phyloP scores from a whole-genome alignment of 2,329 filamentous ascomycete genomes.

The Drechslerella coelobrocha region DNA sequence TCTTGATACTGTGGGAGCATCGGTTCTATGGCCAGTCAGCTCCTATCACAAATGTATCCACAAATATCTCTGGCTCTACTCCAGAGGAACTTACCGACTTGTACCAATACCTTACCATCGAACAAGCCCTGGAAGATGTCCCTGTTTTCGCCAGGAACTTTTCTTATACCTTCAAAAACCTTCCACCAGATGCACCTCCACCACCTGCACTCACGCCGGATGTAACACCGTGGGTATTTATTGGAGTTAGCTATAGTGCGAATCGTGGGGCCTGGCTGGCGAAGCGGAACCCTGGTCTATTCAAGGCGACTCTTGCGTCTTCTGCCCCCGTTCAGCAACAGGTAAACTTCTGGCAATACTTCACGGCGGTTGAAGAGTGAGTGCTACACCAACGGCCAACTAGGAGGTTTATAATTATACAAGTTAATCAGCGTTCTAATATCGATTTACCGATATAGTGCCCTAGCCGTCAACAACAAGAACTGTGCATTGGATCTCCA shows the following conservation, averaged over 20 bases:
- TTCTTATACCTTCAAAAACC: conserved; percentile 53
- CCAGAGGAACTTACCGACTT: conserved; percentile 56
- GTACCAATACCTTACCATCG: conserved; percentile 58
- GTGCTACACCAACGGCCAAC: not conserved
- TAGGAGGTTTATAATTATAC: conserved; percentile 1
- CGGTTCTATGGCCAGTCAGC: conserved; percentile 59
- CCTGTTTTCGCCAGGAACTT: conserved; percentile 58
- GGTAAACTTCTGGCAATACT: conserved; percentile 58
- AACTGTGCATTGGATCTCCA: conserved; percentile 52
- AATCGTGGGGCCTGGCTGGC: conserved; percentile 52
- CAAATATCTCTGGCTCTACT: conserved; percentile 9
- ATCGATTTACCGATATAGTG: not conserved
- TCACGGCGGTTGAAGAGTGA: conserved; percentile 57
- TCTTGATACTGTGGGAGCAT: conserved; percentile 53
- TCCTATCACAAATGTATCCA: conserved; percentile 54
- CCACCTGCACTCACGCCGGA: conserved; percentile 32
- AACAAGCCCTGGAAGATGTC: conserved; percentile 60
- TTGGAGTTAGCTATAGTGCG: conserved; percentile 51
- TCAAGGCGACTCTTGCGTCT: conserved; percentile 51
- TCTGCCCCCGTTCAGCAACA: conserved; percentile 56
- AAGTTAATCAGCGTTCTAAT: not conserved
- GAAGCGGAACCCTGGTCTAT: conserved; percentile 51
- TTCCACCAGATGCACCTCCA: conserved; percentile 52
- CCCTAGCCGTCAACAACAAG: conserved; percentile 1
- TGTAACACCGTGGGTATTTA: conserved; percentile 28